These are phyloP conservation scores for Trichoderma parareesei DNA, from an alignment of 495 filamentous ascomycete species.

Conservation along the genomic window DNA sequence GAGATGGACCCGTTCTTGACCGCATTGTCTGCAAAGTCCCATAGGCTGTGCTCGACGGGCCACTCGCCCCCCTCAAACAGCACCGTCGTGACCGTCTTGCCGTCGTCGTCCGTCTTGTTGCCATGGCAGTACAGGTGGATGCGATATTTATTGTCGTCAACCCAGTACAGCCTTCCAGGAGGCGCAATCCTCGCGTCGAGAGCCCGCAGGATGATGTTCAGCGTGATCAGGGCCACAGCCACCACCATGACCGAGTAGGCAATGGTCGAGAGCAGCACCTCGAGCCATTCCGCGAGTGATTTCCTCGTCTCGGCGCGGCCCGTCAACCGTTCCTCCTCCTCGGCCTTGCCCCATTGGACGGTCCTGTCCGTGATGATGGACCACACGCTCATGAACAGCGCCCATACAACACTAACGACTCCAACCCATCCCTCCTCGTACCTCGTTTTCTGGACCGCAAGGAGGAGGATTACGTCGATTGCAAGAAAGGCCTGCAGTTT, in stretches of 20 bases:
- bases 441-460: slow-evolving; percentile 61
- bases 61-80: slow-evolving; percentile 74
- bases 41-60: slow-evolving; percentile 67
- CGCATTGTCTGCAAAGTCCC: slow-evolving; percentile 59
- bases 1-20: slow-evolving; percentile 65
- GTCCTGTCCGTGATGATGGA: slow-evolving; percentile 42
- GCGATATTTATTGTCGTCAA: slow-evolving; percentile 72
- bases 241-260: slow-evolving; percentile 56
- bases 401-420: slow-evolving; percentile 68
- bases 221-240: slow-evolving; percentile 64
- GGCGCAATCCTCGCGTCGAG: slow-evolving; percentile 62
- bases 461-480: slow-evolving; percentile 68
- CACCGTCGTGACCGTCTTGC: slow-evolving; percentile 56
- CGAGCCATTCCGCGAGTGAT: slow-evolving; percentile 72
- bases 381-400: slow-evolving; percentile 38
- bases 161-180: slow-evolving; percentile 65
- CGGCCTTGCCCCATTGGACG: slow-evolving; percentile 81
- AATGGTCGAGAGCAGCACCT: slow-evolving; percentile 68
- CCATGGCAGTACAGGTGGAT: slow-evolving; percentile 82
- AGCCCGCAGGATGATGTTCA: slow-evolving; percentile 67
- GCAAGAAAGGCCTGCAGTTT: slow-evolving; percentile 48
- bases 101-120: slow-evolving; percentile 42
- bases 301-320: slow-evolving; percentile 82
- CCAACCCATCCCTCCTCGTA: slow-evolving; percentile 87
- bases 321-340: slow-evolving; percentile 88